Base-by-base conservation (phyloP, 2,329 filamentous ascomycete genomes). In the Purpureocillium lavendulum region DNA sequence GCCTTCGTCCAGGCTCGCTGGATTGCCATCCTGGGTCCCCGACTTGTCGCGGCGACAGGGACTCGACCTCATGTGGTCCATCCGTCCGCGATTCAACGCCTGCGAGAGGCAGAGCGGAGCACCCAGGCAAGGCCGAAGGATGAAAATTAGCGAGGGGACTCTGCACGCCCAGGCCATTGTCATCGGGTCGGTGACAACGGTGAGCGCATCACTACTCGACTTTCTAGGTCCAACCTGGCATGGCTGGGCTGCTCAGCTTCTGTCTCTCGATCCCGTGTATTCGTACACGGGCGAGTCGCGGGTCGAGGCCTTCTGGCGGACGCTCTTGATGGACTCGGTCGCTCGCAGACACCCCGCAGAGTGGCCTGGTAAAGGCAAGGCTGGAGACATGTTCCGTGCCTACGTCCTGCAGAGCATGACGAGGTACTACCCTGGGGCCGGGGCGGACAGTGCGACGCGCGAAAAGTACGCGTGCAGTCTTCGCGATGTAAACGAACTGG, bases 11-110 rank as follows among this genome's bases (percentile, higher is more conserved):
- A 18, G 36, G 5, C 14, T 40, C 10, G 5, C 18, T 4, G 32
- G 15, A 13, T 38, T 50, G 11, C 46, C 46, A 5, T 43, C 46
- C 1, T 49, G 46, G 46, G 42, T 50, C 36, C 40, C 55, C 47
- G 24, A 55, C 52, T 29, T 45, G 58, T 33, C 45, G 8, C 33
- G 36, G 14, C 15, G 36, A 21, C 36, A 38, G 7, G 36, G 36
- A 11, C 28, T 38, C 4, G 36, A 38, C 16, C 36, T 38, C 6
- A 38, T 38, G 36, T 38, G 36, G 36, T 38, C 36, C n/a, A 38
- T 38, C 11, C 26, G 36, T n/a, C 36, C 36, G 15, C 28, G 31
- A n/a, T 38, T 38, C 36, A 31, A 38, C 21, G 36, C 36, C 14
- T 15, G 4, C 11, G n/a, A 13, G 35, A 17, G n/a, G n/a, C n/a